These are phyloP conservation scores for Candolleomyces eurysporus DNA, from an alignment of 768 basidiomycete species.

Conservation along the genomic window DNA sequence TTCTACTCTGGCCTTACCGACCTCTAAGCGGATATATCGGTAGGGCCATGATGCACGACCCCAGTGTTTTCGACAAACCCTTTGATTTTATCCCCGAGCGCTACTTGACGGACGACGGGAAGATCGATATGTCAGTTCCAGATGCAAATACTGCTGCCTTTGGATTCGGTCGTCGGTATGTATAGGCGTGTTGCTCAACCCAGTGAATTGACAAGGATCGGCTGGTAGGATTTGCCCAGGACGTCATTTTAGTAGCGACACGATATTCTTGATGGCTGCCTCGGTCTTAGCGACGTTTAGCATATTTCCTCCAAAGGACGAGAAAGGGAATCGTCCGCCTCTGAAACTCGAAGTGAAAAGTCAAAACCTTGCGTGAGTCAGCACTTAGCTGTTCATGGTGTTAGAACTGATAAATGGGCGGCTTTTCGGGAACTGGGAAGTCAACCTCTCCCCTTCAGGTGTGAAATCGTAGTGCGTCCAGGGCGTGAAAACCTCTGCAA, in stretches of 20 bases:
- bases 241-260: slow-evolving; percentile 17
- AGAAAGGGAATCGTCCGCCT: slow-evolving; percentile 10
- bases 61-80: slow-evolving; percentile 19
- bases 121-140: slow-evolving; percentile 10
- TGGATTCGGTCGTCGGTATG: slow-evolving; percentile 23
- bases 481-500: too few species aligned
- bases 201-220: too few species aligned
- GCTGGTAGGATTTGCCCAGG: slow-evolving; percentile 22
- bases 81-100: slow-evolving; percentile 24
- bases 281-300: slow-evolving; percentile 18
- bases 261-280: slow-evolving; percentile 16
- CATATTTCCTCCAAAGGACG: slow-evolving; percentile 17
- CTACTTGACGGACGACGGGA: slow-evolving; percentile 15
- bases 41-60: slow-evolving; percentile 24
- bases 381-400: background rate
- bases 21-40: background rate
- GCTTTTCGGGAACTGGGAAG: background rate
- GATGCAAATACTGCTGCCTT: slow-evolving; percentile 19
- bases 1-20: background rate
- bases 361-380: background rate
- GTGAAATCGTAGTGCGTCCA: background rate
- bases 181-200: background rate
- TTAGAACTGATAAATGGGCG: background rate
- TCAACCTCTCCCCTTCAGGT: background rate
- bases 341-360: background rate